phyloP scores from a whole-genome alignment of 75 land plant genomes.

The Cunninghamia lanceolata region DNA sequence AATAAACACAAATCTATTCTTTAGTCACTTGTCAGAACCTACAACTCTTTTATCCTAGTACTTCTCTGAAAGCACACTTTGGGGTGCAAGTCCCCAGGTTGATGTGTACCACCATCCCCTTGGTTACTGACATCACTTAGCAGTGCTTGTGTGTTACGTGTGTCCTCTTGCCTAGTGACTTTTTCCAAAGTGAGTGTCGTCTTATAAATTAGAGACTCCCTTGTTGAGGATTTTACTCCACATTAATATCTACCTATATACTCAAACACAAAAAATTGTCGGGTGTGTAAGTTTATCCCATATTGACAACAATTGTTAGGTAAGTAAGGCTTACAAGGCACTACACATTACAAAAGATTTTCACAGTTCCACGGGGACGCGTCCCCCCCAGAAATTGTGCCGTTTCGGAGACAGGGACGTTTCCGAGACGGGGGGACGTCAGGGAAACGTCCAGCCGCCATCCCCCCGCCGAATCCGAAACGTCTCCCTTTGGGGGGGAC shows the following conservation, averaged over 20 bases:
- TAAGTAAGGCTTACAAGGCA: background rate
- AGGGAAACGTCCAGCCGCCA: too few relatives aligned
- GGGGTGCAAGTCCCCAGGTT: background rate
- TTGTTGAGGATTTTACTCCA: background rate
- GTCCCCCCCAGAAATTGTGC: too few relatives aligned
- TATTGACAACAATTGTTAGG: background rate
- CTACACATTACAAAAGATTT: background rate
- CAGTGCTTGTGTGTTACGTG: background rate
- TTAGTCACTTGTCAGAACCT: background rate
- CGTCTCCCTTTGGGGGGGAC: too few relatives aligned
- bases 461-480: too few relatives aligned
- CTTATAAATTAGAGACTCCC: background rate
- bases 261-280: background rate
- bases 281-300: background rate
- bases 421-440: too few relatives aligned
- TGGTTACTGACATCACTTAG: background rate
- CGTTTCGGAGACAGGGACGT: too few relatives aligned
- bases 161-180: background rate
- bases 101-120: background rate
- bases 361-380: too few relatives aligned
- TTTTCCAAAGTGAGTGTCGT: background rate
- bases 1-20: background rate
- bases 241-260: background rate
- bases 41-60: background rate
- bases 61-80: background rate